These are phyloP conservation scores for Talaromyces nanjingensis DNA, from an alignment of 495 filamentous ascomycete species.

Conservation along the genomic window DNA sequence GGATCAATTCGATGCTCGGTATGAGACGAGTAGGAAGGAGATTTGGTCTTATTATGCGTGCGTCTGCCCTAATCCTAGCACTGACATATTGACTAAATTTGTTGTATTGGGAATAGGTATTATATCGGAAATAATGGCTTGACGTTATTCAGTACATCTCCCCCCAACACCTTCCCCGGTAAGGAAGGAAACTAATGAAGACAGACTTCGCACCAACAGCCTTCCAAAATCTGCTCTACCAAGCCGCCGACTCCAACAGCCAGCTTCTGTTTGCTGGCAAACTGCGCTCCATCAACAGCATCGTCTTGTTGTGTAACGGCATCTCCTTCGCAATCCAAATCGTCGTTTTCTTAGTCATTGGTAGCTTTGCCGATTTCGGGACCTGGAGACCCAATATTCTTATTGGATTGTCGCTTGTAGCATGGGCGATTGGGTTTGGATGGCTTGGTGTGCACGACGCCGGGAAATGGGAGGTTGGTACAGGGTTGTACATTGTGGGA, in stretches of 20 bases:
- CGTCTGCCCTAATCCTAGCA: constrained; percentile 9
- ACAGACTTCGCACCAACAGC: constrained; percentile 58
- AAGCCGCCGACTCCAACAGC: constrained; percentile 45
- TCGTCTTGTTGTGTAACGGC: constrained; percentile 43
- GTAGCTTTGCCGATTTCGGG: constrained; percentile 44
- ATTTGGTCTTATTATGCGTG: constrained; percentile 60
- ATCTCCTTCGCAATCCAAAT: constrained; percentile 46
- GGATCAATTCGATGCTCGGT: constrained; percentile 42
- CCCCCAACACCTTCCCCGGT: not conserved
- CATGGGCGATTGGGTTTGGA: constrained; percentile 42
- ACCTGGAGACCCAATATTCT: constrained; percentile 34
- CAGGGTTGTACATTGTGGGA: constrained; percentile 41
- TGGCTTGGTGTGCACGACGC: constrained; percentile 38
- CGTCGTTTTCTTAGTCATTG: constrained; percentile 41
- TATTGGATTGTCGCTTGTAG: constrained; percentile 36
- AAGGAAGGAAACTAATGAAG: constrained; percentile 8
- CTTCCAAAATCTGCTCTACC: constrained; percentile 55
- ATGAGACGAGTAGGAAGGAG: constrained; percentile 47
- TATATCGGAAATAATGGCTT: constrained; percentile 65
- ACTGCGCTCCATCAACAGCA: constrained; percentile 35
- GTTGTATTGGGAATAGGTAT: constrained; percentile 28
- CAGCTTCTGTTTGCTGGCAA: constrained; percentile 42
- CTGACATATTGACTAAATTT: not conserved
- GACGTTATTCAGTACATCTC: constrained; percentile 50
- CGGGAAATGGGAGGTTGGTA: constrained; percentile 41